These are phyloP conservation scores for Coemansia biformis DNA, from an alignment of 192 early-diverging fungal genomes.

Conservation along the genomic window DNA sequence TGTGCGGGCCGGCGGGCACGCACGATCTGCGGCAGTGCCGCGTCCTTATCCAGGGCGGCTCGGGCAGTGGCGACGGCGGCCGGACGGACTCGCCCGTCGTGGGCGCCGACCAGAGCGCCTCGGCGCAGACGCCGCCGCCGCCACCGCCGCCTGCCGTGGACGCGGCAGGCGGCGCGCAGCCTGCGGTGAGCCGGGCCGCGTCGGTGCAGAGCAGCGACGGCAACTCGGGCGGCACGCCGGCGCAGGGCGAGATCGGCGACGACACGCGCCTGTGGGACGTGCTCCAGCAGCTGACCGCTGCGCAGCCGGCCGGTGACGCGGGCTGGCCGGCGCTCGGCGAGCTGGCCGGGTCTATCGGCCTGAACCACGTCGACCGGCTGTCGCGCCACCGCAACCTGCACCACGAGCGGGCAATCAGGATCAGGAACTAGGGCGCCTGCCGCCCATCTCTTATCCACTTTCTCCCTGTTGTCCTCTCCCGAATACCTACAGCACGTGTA, in stretches of 20 bases:
- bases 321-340: neutral
- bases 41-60: neutral
- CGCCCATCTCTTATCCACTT: neutral
- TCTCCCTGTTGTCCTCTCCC: conserved; percentile 1
- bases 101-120: neutral
- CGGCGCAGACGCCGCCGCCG: neutral
- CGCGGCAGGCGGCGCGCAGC: neutral
- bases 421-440: conserved; percentile 20
- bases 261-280: conserved; percentile 30
- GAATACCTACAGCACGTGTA: too few species aligned
- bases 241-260: neutral
- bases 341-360: conserved; percentile 16
- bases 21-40: conserved; percentile 2
- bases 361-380: conserved; percentile 32
- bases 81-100: neutral
- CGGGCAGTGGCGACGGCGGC: neutral
- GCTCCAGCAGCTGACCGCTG: conserved; percentile 11
- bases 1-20: conserved; percentile 18
- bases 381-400: conserved; percentile 30
- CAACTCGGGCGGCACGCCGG: neutral
- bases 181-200: neutral
- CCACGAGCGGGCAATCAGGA: conserved; percentile 32
- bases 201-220: conserved; percentile 1
- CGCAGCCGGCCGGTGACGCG: conserved; percentile 5
- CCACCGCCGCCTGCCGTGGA: neutral